Base-by-base conservation (phyloP, 2,329 filamentous ascomycete genomes). In the Claviceps maximensis region DNA sequence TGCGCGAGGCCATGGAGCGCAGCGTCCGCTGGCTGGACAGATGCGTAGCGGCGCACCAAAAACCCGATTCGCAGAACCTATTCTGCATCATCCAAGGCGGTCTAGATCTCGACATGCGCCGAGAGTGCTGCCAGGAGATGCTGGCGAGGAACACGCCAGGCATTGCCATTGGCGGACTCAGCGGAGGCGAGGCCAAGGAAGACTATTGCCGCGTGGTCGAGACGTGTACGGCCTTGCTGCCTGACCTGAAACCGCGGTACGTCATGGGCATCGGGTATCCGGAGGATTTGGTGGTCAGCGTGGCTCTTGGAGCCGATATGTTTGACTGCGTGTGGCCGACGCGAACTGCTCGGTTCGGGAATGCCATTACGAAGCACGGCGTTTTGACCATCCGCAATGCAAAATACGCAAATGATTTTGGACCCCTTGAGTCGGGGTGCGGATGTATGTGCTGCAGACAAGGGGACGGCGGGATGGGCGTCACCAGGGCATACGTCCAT, bases 291-390 rank as follows among this genome's bases (percentile, higher is more conserved):
- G 80, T 98, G 2, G 90, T 98, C 41, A 94, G 89, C 51, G 84
- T 96, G 4, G 93, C 93, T 1, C 77, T 98, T 0, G 93, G 93
- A 3, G 93, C 93, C 49, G 93, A 98, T 70, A 98, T 98, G 93
- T 98, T 98, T 66, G 93, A 98, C 70, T 98, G 94, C 65, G 93
- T 98, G 7, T 98, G 93, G 93, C 94, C 93, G 1, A 97, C 93
- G 4, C 78, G 93, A 52, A 98, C 93, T 38, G 93, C 93, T 65
- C 83, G 93, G 36, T 98, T 98, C 64, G 93, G 94, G 55, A 96
- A 96, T 64, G 93, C 91, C 40, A 80, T 98, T 54, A 96, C 91
- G 2, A 79, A 81, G 53, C 62, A 74, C 44, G 94, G 93, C 12
- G 80, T 88, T n/a, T 71, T 96, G 47, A 96, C 95, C 66, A 73